Conservation (phyloP, 2,329 filamentous ascomycete species). For the Fusarium continuum region DNA sequence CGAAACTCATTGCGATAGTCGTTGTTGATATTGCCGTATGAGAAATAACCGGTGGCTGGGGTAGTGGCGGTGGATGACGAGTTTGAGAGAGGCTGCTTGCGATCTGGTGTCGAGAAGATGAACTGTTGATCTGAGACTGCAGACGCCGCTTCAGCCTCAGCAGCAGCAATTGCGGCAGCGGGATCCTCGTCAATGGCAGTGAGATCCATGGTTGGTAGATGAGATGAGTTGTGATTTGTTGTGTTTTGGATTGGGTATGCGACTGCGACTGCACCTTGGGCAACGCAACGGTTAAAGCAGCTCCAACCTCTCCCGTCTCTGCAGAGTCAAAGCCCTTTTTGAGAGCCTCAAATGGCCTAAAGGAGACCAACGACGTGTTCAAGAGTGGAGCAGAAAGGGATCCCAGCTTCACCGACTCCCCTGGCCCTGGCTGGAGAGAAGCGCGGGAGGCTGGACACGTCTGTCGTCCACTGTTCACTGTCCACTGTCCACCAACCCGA, state of each 20-base stretch:
- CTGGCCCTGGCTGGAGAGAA: too few relatives aligned
- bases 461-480: slow-evolving; percentile 30
- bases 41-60: slow-evolving; percentile 40
- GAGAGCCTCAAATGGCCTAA: slow-evolving; percentile 32
- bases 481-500: slow-evolving; percentile 5
- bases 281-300: slow-evolving; percentile 12
- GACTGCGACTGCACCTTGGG: slow-evolving; percentile 1
- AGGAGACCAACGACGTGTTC: slow-evolving; percentile 37
- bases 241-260: background rate
- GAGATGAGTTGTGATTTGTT: background rate
- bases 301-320: slow-evolving; percentile 23
- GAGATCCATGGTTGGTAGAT: slow-evolving; percentile 37
- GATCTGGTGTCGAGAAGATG: slow-evolving; percentile 42
- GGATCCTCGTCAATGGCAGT: slow-evolving; percentile 42
- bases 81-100: slow-evolving; percentile 33
- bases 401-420: slow-evolving; percentile 39
- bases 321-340: slow-evolving; percentile 34
- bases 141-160: slow-evolving; percentile 33
- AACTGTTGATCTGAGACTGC: slow-evolving; percentile 36
- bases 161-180: slow-evolving; percentile 40
- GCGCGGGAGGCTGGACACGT: slow-evolving; percentile 28
- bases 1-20: slow-evolving; percentile 40
- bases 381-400: slow-evolving; percentile 32
- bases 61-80: slow-evolving; percentile 31
- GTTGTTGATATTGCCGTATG: slow-evolving; percentile 21